Evolutionary conservation across 2,329 filamentous ascomycete genomes (phyloP).

Genomic region (Phialemoniopsis sp.): DNA sequence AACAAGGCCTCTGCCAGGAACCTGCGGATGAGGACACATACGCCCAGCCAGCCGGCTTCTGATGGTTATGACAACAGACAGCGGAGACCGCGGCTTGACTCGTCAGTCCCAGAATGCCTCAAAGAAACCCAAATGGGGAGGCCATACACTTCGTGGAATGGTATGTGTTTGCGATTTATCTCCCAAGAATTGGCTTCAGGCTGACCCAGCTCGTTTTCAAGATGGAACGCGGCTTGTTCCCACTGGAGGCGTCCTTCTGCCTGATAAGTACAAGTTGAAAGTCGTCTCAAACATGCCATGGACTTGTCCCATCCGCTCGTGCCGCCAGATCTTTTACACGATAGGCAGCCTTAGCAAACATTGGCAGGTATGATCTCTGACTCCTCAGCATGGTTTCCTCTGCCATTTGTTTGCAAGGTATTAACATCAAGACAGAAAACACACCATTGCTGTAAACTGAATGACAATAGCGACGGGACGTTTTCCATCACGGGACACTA

Average conservation of each 20-base stretch:
- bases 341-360: slow-evolving; percentile 4
- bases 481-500: background rate
- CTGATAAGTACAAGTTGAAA: slow-evolving; percentile 4
- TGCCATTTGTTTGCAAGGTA: no score
- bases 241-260: slow-evolving; percentile 3
- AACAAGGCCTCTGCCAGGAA: no score
- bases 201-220: background rate
- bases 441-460: slow-evolving; percentile 2
- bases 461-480: slow-evolving; percentile 9
- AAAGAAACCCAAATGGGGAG: background rate
- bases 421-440: slow-evolving; percentile 1
- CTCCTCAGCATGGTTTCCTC: no score
- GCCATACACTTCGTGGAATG: slow-evolving; percentile 1
- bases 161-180: background rate
- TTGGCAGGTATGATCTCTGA: background rate
- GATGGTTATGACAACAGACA: no score
- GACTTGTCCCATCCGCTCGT: slow-evolving; percentile 10
- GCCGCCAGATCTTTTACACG: slow-evolving; percentile 2
- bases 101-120: background rate
- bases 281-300: background rate
- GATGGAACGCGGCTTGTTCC: background rate
- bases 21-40: no score
- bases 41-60: no score
- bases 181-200: background rate
- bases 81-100: background rate